These are phyloP conservation scores for Westerdykella aurantiaca DNA, from an alignment of 2,329 filamentous ascomycete genomes.

Conservation along the genomic window DNA sequence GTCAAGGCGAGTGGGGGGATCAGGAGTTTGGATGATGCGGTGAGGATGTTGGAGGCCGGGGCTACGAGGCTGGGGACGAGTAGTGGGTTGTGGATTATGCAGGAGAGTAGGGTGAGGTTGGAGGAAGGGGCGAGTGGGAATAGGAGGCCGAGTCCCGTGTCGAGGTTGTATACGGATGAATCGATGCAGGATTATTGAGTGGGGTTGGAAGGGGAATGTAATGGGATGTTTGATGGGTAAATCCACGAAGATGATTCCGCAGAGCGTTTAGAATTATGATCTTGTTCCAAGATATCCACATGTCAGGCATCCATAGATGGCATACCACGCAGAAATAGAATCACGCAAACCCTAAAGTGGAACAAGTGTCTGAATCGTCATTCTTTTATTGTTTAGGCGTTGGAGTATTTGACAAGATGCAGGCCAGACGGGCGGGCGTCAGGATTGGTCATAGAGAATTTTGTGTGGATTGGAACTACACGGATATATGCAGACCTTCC, in stretches of 20 bases:
- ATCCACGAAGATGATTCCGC: not conserved
- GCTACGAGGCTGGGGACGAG: slow-evolving; percentile 54
- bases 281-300: too few relatives aligned
- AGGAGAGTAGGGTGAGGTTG: slow-evolving; percentile 36
- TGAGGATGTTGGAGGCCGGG: slow-evolving; percentile 52
- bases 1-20: slow-evolving; percentile 58
- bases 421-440: too few relatives aligned
- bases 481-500: slow-evolving; percentile 20
- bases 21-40: slow-evolving; percentile 45
- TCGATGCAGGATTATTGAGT: slow-evolving; percentile 15
- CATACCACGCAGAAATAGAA: too few relatives aligned
- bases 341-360: not conserved
- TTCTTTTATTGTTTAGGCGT: too few relatives aligned
- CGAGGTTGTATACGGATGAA: slow-evolving; percentile 36
- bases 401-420: too few relatives aligned
- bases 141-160: slow-evolving; percentile 18
- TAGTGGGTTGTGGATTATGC: slow-evolving; percentile 51
- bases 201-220: not conserved
- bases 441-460: slow-evolving; percentile 8
- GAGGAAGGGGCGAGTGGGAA: slow-evolving; percentile 8
- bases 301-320: too few relatives aligned
- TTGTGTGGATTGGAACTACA: slow-evolving; percentile 27
- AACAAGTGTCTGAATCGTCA: not conserved
- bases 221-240: slow-evolving; percentile 1
- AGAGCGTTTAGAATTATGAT: too few relatives aligned